Evolutionary conservation across 2,329 filamentous ascomycete species (phyloP), one percentile per base, ranked within the genome.

Genomic region (Curvularia spicifera): DNA sequence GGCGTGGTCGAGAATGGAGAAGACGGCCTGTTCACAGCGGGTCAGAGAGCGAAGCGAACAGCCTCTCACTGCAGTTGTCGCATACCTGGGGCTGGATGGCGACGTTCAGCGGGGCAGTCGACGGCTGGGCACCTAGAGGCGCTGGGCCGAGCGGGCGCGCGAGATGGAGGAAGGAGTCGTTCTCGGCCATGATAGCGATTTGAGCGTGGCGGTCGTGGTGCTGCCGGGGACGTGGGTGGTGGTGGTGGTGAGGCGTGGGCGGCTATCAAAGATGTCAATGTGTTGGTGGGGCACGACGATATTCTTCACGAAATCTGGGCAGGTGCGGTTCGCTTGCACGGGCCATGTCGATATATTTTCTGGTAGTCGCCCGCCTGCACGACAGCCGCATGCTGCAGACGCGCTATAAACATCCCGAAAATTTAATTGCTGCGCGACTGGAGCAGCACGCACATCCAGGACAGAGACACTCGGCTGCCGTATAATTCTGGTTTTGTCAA

Each of bases 1-100:
- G 68, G 94, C 93, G 83, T 99, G 95, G 82, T 99, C 95, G 78
- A 89, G 84, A 69, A 89, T 78, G 61, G 84, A 86, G 82, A 89
- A 88, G 57, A 89, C 81, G 61, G 87, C 87, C 83, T 86, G 29
- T 39, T 47, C 5, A 50, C 2, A 6, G 10, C n/a, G 50, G 42
- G 58, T 60, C 51, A 60, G 55, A 51, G 67, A 44, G 47, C 15
- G 37, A 35, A 42, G 47, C 37, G 28, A 35, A n/a, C 47, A 29
- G 53, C 44, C 45, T 57, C 43, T 31, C 35, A 13, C 28, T 56
- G 46, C 40, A 28, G 20, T 35, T 26, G 59, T 57, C 62, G 64
- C 85, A 75, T 86, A 96, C 91, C 86, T 97, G 93, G 74, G 95
- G 93, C 80, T 97, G 95, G 79, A 99, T 91, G 77, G 91, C 90